Conservation (phyloP, 805 yeast genomes). For the Wickerhamomyces sydowiorum region DNA sequence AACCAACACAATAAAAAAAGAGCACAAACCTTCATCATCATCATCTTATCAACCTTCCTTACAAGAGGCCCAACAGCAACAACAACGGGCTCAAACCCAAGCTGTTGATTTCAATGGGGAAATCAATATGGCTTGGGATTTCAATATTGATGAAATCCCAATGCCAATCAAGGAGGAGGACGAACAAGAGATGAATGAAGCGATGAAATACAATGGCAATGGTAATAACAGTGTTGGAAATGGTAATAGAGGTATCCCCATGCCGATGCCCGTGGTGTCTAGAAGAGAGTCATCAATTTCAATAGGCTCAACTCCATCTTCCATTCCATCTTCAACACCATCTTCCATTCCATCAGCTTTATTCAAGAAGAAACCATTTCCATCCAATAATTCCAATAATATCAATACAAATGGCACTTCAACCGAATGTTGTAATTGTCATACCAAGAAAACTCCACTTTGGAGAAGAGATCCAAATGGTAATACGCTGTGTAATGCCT, state of each 20-base stretch:
- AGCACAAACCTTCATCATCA: too few species aligned
- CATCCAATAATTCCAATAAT: conserved; percentile 7
- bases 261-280: neutral
- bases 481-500: conserved; percentile 89
- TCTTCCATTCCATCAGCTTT: conserved; percentile 14
- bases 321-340: conserved; percentile 6
- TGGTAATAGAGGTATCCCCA: neutral
- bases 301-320: conserved; percentile 2
- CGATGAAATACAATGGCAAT: neutral
- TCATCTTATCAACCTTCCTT: too few species aligned
- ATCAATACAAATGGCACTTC: conserved; percentile 1
- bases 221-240: neutral
- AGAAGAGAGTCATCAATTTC: conserved; percentile 2
- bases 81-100: conserved; percentile 11
- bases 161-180: conserved; percentile 9
- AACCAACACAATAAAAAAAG: too few species aligned
- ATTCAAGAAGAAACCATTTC: conserved; percentile 17
- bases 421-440: conserved; percentile 75
- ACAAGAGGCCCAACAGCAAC: conserved; percentile 2
- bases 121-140: conserved; percentile 33
- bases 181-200: neutral
- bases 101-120: conserved; percentile 25
- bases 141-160: conserved; percentile 24
- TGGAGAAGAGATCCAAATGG: conserved; percentile 94
- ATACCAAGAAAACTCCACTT: conserved; percentile 83